Conservation (phyloP, 805 yeast genomes). For the Yamadazyma philogaea region DNA sequence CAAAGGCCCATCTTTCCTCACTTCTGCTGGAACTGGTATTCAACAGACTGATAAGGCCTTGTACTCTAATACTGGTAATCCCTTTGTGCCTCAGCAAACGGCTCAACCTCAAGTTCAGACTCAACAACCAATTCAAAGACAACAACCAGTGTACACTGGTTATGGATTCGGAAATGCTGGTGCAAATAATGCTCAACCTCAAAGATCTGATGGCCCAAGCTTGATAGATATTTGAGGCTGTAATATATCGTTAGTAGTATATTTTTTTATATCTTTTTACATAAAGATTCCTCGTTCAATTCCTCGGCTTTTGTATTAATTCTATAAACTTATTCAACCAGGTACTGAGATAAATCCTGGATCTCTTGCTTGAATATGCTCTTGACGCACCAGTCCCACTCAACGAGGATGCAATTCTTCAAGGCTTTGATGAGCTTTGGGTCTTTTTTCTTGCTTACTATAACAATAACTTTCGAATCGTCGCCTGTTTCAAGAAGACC, state of each 20-base stretch:
- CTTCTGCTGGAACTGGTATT: constrained; percentile 84
- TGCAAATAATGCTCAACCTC: constrained; percentile 24
- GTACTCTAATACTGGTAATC: constrained; percentile 49
- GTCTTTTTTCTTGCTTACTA: constrained; percentile 39
- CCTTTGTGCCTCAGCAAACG: constrained; percentile 61
- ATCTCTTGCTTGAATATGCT: constrained; percentile 50
- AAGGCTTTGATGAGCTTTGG: constrained; percentile 22
- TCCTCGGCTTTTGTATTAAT: neutral
- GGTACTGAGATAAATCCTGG: constrained; percentile 20
- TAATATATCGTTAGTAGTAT: constrained; percentile 6
- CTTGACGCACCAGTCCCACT: constrained; percentile 65
- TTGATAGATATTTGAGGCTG: constrained; percentile 40
- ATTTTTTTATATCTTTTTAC: constrained; percentile 1
- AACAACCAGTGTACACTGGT: constrained; percentile 69
- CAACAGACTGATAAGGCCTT: constrained; percentile 35
- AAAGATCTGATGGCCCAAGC: constrained; percentile 40
- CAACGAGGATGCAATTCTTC: constrained; percentile 34
- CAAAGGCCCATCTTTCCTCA: constrained; percentile 72
- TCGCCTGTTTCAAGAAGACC: constrained; percentile 1
- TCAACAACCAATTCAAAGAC: constrained; percentile 20
- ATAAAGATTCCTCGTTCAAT: neutral
- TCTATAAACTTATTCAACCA: constrained; percentile 1
- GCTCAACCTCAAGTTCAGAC: constrained; percentile 23
- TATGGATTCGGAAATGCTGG: constrained; percentile 86
- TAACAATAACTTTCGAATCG: constrained; percentile 22